Conservation (phyloP, 2,329 filamentous ascomycete genomes). For the Alternaria solani region DNA sequence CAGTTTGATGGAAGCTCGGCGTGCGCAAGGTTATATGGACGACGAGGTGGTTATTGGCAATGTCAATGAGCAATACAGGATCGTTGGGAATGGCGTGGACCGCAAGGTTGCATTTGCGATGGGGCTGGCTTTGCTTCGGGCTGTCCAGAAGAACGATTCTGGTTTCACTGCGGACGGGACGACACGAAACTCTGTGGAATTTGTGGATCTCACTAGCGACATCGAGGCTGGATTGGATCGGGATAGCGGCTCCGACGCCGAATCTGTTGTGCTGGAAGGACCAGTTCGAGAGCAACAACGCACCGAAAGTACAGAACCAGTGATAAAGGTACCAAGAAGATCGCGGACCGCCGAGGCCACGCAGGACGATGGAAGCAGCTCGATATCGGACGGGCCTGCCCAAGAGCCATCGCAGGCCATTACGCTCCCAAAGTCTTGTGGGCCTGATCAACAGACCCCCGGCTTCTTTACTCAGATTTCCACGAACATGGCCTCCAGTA, state of each 20-base stretch:
- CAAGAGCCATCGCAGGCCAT: background rate
- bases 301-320: background rate
- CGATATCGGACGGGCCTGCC: too few relatives aligned
- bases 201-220: background rate
- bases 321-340: background rate
- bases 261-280: background rate
- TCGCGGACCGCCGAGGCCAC: background rate
- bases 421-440: too few relatives aligned
- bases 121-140: slow-evolving; percentile 63
- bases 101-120: slow-evolving; percentile 71
- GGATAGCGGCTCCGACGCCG: too few relatives aligned
- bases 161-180: background rate
- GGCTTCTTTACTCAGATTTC: background rate
- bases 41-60: slow-evolving; percentile 72
- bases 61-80: slow-evolving; percentile 65
- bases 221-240: too few relatives aligned
- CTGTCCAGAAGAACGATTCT: slow-evolving; percentile 9
- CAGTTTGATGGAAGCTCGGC: slow-evolving; percentile 70
- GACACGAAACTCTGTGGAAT: background rate
- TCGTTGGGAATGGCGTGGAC: slow-evolving; percentile 81
- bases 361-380: too few relatives aligned
- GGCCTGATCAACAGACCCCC: background rate
- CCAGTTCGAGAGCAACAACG: background rate
- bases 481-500: background rate
- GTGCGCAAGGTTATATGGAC: slow-evolving; percentile 75